Percentiles rank a stretch among this genome's conserved stretches.
Conservation (phyloP, 345 rosid genomes). For the Garcia nutans region DNA sequence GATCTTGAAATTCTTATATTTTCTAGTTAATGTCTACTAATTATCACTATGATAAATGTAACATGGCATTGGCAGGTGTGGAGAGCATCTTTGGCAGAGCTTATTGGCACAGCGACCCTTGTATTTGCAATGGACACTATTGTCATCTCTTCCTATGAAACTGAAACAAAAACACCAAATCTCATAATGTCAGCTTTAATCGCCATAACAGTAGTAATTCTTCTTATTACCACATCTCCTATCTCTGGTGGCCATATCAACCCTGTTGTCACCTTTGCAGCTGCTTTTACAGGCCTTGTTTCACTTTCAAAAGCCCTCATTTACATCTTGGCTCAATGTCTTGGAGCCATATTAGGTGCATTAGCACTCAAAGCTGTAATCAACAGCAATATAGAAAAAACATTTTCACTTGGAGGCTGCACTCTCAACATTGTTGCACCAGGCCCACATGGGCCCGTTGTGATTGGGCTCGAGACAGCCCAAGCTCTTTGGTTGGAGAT, state of each 20-base stretch:
- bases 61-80: constrained; percentile 8
- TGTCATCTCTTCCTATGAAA: constrained; percentile 22
- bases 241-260: constrained; percentile 47
- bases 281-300: constrained; percentile 29
- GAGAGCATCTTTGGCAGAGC: constrained; percentile 29
- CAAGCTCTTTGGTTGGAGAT: constrained; percentile 39
- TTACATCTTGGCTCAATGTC: constrained; percentile 40
- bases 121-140: constrained; percentile 25
- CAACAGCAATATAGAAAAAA: constrained; percentile 11
- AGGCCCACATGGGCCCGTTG: constrained; percentile 31
- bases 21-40: background rate
- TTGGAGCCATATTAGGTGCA: constrained; percentile 39
- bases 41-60: too few relatives aligned
- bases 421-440: constrained; percentile 22
- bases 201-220: constrained; percentile 16
- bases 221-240: constrained; percentile 33
- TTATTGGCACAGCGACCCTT: constrained; percentile 23
- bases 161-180: constrained; percentile 18
- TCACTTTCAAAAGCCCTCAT: constrained; percentile 24
- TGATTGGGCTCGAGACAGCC: constrained; percentile 14
- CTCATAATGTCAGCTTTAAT: constrained; percentile 20
- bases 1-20: too few relatives aligned
- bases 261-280: constrained; percentile 37
- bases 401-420: constrained; percentile 45
- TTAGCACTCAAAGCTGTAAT: constrained; percentile 33